Evolutionary conservation across 2,329 filamentous ascomycete genomes (phyloP), one percentile per base, ranked within the genome.

Genomic region (Aspergillus udagawae): DNA sequence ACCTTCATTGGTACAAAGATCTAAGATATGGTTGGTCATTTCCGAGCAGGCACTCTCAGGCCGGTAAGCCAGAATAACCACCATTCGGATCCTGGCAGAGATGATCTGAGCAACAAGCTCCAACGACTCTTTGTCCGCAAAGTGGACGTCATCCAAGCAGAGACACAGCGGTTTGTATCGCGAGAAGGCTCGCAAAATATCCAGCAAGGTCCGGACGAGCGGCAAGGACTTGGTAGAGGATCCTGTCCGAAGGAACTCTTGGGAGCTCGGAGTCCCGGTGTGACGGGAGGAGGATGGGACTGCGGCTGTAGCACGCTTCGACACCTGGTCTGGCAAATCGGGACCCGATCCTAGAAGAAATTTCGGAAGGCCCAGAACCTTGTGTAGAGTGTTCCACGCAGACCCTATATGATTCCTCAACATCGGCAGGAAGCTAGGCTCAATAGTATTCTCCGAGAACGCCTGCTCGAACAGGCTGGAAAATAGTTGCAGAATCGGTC

Each of bases 141-240:
- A 94, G 65, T 97, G 92, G 29, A 97, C 77, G 72, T 97, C 93
- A 67, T 97, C 93, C 27, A 97, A 76, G 65, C 87, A 92, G 65
- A 96, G 86, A 67, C 91, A 95, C 53, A 96, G 92, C 65, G 96
- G 86, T 66, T 92, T 94, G 70, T 92, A 87, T 23, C 87, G 82
- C 0, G 91, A 89, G 55, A 97, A 86, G 45, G 95, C 84, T 52
- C 90, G 84, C 52, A 97, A 74, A 9, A 96, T 88, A 64, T 97
- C 92, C 49, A 96, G 78, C 65, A 95, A 93, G 1, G 90, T 92
- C 68, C 92, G 93, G 81, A 93, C 89, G 55, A 96, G 82, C 12
- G 91, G 86, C 62, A 91, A 88, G 1, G 82, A 81, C 66, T 78
- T 71, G 62, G 66, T 69, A 7, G 73, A 67, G 7, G 72, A 72